These are phyloP conservation scores for Oemleria cerasiformis DNA, from an alignment of 306 rosid species.

Conservation along the genomic window DNA sequence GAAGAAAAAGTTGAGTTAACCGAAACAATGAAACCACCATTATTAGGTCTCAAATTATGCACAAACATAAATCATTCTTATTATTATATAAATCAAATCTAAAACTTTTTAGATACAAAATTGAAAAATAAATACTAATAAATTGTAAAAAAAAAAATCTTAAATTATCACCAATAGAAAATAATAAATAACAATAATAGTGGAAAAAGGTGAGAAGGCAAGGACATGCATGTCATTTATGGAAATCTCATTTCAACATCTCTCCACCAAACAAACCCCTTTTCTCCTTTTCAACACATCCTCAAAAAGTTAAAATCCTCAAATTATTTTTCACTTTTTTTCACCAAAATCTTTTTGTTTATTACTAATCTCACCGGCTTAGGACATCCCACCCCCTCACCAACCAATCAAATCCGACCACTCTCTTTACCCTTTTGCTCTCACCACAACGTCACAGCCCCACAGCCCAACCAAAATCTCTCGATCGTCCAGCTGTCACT, in stretches of 20 bases:
- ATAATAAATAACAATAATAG: background rate
- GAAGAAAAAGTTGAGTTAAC: too few relatives aligned
- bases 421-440: background rate
- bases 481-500: slow-evolving; percentile 10
- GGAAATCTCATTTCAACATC: background rate
- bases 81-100: too few relatives aligned
- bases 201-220: slow-evolving; percentile 16
- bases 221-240: slow-evolving; percentile 38
- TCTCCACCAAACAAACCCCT: slow-evolving; percentile 11
- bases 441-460: background rate
- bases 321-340: background rate
- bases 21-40: too few relatives aligned
- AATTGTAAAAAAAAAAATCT: background rate
- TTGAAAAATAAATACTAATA: too few relatives aligned
- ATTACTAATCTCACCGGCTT: slow-evolving; percentile 23
- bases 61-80: too few relatives aligned
- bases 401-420: slow-evolving; percentile 23
- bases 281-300: slow-evolving; percentile 19
- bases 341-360: slow-evolving; percentile 10
- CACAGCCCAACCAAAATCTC: slow-evolving; percentile 13
- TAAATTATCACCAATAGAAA: background rate
- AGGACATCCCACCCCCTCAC: slow-evolving; percentile 20
- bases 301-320: slow-evolving; percentile 15
- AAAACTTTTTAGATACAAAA: too few relatives aligned
- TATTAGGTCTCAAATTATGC: too few relatives aligned